Evolutionary conservation across 331 rosid species (phyloP).

Genomic region (Cucumis variabilis): DNA sequence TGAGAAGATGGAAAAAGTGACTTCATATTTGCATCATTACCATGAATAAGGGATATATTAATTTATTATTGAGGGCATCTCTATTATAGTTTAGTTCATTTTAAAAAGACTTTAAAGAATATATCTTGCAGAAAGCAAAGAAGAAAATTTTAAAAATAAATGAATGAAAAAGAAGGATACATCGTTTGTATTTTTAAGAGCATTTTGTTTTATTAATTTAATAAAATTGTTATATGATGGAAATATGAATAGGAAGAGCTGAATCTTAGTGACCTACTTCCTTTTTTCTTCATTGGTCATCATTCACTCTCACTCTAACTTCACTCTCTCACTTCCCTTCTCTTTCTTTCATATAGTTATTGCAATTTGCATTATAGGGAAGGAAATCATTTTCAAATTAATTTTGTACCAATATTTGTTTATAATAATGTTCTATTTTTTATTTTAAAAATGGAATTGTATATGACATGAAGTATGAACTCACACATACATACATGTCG

Average conservation of each 20-base stretch:
- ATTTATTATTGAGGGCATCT: not conserved
- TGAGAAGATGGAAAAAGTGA: not conserved
- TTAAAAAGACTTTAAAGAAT: not conserved
- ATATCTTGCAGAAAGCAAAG: not conserved
- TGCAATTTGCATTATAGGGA: not conserved
- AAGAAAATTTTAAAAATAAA: not conserved
- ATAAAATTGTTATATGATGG: conserved; percentile 32
- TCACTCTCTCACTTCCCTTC: not conserved
- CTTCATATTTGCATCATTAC: conserved; percentile 11
- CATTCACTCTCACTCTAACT: not conserved
- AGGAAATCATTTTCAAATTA: not conserved
- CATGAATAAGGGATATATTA: not conserved
- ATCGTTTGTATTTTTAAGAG: not conserved
- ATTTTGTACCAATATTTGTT: not conserved
- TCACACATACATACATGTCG: too few species aligned
- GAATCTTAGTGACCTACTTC: conserved; percentile 27
- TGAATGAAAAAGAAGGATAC: not conserved
- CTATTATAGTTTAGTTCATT: not conserved
- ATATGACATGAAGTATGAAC: too few species aligned
- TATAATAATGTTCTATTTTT: not conserved
- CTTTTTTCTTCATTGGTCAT: not conserved
- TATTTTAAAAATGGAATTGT: too few species aligned
- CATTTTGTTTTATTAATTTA: conserved; percentile 1
- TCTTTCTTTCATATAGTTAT: not conserved
- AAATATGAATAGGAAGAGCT: conserved; percentile 28